These are phyloP conservation scores for Candida andamanensis DNA, from an alignment of 805 yeast genomes.

Conservation along the genomic window DNA sequence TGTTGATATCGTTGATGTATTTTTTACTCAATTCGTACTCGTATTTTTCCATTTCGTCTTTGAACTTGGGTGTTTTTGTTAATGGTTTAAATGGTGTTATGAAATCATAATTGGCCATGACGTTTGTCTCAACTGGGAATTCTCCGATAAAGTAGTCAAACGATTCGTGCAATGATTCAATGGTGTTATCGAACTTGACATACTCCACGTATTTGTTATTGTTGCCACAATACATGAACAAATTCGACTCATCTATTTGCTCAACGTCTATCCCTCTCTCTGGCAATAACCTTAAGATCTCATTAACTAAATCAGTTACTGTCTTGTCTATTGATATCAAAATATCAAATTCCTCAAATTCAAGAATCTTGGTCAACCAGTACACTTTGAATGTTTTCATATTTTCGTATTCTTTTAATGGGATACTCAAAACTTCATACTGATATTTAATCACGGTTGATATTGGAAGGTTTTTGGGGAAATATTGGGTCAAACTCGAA, in stretches of 20 bases:
- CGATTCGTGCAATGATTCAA: conserved; percentile 30
- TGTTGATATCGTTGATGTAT: conserved; percentile 26
- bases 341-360: conserved; percentile 64
- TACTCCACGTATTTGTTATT: conserved; percentile 35
- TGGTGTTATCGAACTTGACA: conserved; percentile 29
- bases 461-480: conserved; percentile 40
- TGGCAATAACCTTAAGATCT: conserved; percentile 51
- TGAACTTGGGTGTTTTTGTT: conserved; percentile 15
- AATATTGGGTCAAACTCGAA: conserved; percentile 33
- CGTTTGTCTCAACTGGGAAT: conserved; percentile 39
- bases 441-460: conserved; percentile 47
- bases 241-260: conserved; percentile 24
- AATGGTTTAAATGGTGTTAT: conserved; percentile 15
- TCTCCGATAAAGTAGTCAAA: conserved; percentile 37
- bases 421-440: conserved; percentile 73
- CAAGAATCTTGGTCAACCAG: conserved; percentile 64
- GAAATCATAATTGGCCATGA: conserved; percentile 33
- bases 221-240: conserved; percentile 55
- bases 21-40: conserved; percentile 21
- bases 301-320: conserved; percentile 47
- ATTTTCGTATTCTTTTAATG: conserved; percentile 71
- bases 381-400: conserved; percentile 60
- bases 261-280: conserved; percentile 22
- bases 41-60: conserved; percentile 19
- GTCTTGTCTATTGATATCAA: conserved; percentile 61